Evolutionary conservation across 352 stramenopile species (phyloP).

Genomic region (Sclerospora graminicola): DNA sequence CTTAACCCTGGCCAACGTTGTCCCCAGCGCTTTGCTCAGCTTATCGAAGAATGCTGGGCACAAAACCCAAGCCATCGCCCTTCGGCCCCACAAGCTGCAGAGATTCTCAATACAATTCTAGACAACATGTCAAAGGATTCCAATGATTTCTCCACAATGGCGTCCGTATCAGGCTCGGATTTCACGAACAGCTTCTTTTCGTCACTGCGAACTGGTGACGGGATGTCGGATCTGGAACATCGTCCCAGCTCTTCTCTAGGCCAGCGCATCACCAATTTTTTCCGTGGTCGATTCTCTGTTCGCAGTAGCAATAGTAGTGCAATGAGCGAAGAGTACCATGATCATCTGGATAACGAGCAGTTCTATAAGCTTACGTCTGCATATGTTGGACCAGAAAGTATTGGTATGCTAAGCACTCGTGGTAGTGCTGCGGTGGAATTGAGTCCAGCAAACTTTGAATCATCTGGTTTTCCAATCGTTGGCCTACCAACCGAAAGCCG

Average conservation of each 20-base stretch:
- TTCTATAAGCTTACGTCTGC: slow-evolving; percentile 45
- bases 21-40: slow-evolving; percentile 35
- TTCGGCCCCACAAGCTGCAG: slow-evolving; percentile 32
- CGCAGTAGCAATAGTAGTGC: slow-evolving; percentile 31
- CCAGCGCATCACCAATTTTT: slow-evolving; percentile 55
- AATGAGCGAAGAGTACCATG: slow-evolving; percentile 29
- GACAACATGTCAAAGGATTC: slow-evolving; percentile 36
- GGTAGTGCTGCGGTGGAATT: slow-evolving; percentile 21
- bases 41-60: slow-evolving; percentile 58
- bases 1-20: slow-evolving; percentile 38
- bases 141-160: slow-evolving; percentile 21
- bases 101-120: slow-evolving; percentile 43
- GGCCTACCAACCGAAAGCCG: slow-evolving; percentile 24
- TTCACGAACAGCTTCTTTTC: slow-evolving; percentile 58
- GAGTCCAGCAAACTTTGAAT: slow-evolving; percentile 13
- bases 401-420: slow-evolving; percentile 19
- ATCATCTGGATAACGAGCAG: slow-evolving; percentile 20
- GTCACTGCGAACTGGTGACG: slow-evolving; percentile 27
- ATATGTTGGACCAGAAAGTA: slow-evolving; percentile 19
- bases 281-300: slow-evolving; percentile 37
- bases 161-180: slow-evolving; percentile 24
- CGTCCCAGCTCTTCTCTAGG: slow-evolving; percentile 33
- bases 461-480: slow-evolving; percentile 20
- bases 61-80: slow-evolving; percentile 33
- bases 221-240: slow-evolving; percentile 24